phyloP scores from a whole-genome alignment of 371 early-diverging fungal genomes.

The Mucor saturninus region DNA sequence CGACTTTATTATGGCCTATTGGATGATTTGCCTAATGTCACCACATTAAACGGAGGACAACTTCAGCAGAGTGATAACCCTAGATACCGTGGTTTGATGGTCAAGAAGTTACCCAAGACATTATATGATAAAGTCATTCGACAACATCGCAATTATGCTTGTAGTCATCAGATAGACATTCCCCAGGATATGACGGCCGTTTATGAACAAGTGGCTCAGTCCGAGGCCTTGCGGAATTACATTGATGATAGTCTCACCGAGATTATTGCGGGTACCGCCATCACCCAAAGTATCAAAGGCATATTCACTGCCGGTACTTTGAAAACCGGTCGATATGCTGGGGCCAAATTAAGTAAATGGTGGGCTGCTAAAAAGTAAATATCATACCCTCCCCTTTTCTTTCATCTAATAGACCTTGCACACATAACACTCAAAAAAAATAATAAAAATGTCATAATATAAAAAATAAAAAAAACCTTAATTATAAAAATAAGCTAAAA shows the following conservation, averaged over 20 bases:
- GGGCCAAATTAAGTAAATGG: conserved; percentile 78
- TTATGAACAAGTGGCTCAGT: conserved; percentile 51
- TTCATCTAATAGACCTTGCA: too few relatives aligned
- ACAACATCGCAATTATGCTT: conserved; percentile 35
- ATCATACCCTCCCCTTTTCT: background rate
- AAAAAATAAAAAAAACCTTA: too few relatives aligned
- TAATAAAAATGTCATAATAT: too few relatives aligned
- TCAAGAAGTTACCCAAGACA: conserved; percentile 70
- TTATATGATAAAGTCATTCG: conserved; percentile 54
- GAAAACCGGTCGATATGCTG: conserved; percentile 75
- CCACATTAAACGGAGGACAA: conserved; percentile 60
- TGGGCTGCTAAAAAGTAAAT: conserved; percentile 52
- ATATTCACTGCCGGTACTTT: conserved; percentile 86
- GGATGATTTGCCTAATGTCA: conserved; percentile 79
- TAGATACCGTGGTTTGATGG: conserved; percentile 61
- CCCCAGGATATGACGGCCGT: conserved; percentile 43
- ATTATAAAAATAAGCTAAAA: too few relatives aligned
- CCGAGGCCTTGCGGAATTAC: conserved; percentile 39
- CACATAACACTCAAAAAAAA: too few relatives aligned
- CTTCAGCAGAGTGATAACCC: conserved; percentile 71
- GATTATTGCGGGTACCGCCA: conserved; percentile 70
- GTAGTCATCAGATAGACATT: conserved; percentile 28
- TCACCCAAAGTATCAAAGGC: conserved; percentile 93
- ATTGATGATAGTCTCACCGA: conserved; percentile 45
- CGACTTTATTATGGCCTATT: conserved; percentile 81